A percentile compares a stretch with the other conserved stretches of the same genome.
phyloP scores from a whole-genome alignment of 768 basidiomycete species.

The Cyclocybe aegerita region DNA sequence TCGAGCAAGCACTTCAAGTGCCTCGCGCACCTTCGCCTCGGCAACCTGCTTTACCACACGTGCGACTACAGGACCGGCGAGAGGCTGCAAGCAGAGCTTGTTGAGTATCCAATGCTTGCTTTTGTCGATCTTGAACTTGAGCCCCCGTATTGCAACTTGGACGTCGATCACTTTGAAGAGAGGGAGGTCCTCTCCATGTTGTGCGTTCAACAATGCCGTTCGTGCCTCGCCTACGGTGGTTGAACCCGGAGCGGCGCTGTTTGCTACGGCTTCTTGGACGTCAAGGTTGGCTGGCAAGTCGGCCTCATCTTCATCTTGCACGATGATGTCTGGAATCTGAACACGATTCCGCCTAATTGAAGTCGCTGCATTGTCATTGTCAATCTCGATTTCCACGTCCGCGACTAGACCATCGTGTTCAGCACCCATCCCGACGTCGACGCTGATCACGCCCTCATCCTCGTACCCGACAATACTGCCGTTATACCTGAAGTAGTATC shows the following conservation, averaged over 20 bases:
- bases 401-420: conserved; percentile 24
- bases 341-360: neutral
- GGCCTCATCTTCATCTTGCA: conserved; percentile 7
- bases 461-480: conserved; percentile 28
- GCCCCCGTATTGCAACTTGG: conserved; percentile 23
- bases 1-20: conserved; percentile 25
- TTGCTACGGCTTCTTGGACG: conserved; percentile 6
- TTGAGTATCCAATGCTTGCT: conserved; percentile 41
- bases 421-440: conserved; percentile 28
- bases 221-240: neutral
- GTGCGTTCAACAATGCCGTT: neutral
- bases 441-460: conserved; percentile 36
- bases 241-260: neutral
- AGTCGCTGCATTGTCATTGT: conserved; percentile 12
- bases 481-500: conserved; percentile 36
- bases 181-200: conserved; percentile 7
- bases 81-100: conserved; percentile 33
- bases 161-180: conserved; percentile 33
- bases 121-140: conserved; percentile 29
- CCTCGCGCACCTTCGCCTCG: conserved; percentile 25
- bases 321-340: conserved; percentile 14
- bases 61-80: conserved; percentile 30
- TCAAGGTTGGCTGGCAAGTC: conserved; percentile 9
- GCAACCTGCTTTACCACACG: conserved; percentile 22
- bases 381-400: conserved; percentile 30